Evolutionary conservation across 441 rosid species (phyloP).

Genomic region (Eutrema salsugineum): DNA sequence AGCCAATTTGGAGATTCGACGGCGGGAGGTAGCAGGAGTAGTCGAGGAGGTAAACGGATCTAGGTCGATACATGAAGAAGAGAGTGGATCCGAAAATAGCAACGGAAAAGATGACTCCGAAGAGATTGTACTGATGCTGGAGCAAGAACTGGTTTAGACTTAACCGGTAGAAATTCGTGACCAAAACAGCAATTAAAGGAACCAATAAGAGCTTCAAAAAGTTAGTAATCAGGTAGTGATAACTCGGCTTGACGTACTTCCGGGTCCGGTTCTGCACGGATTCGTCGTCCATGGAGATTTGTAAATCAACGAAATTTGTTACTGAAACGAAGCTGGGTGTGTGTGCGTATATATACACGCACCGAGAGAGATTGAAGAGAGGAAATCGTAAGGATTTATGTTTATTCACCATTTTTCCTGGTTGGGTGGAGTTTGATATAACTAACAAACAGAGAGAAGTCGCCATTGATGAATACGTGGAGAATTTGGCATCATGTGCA

Average conservation of each 20-base stretch:
- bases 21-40: conserved; percentile 80
- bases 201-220: conserved; percentile 52
- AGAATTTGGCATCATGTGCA: conserved; percentile 15
- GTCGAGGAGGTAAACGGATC: conserved; percentile 70
- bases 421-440: conserved; percentile 38
- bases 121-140: conserved; percentile 58
- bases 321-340: not conserved
- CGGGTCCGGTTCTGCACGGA: conserved; percentile 50
- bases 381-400: conserved; percentile 2
- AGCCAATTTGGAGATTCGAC: conserved; percentile 39
- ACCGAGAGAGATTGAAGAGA: not conserved
- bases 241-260: conserved; percentile 66
- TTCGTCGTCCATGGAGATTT: conserved; percentile 29
- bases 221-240: conserved; percentile 62
- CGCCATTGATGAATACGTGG: conserved; percentile 31
- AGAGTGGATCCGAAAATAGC: conserved; percentile 52
- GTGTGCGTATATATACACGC: not conserved
- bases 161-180: conserved; percentile 47
- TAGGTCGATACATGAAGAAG: conserved; percentile 68
- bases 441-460: conserved; percentile 36
- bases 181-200: conserved; percentile 49
- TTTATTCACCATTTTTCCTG: not conserved
- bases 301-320: not conserved
- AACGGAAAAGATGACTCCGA: conserved; percentile 47
- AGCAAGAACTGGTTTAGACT: conserved; percentile 63